Evolutionary conservation across 2,329 filamentous ascomycete genomes (phyloP).

Genomic region (Penicillium sp.): DNA sequence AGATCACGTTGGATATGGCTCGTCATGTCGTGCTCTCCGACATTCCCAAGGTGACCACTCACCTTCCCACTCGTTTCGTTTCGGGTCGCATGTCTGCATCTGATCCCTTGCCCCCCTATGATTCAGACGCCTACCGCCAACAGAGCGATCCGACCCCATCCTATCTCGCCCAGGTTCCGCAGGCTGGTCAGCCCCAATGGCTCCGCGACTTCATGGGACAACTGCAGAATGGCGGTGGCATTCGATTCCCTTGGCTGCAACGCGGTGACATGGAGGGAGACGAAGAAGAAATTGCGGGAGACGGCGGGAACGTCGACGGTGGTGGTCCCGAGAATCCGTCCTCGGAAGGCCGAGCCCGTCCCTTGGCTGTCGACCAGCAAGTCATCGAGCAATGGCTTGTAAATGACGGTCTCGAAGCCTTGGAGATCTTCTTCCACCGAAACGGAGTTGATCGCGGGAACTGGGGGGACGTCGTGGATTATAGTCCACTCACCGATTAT

Average conservation of each 20-base stretch:
- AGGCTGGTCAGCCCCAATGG: conserved; percentile 30
- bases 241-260: conserved; percentile 22
- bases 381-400: conserved; percentile 31
- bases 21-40: conserved; percentile 76
- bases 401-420: conserved; percentile 27
- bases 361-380: conserved; percentile 23
- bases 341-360: conserved; percentile 11
- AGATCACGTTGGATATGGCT: conserved; percentile 54
- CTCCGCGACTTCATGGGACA: conserved; percentile 33
- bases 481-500: conserved; percentile 32
- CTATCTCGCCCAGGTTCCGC: conserved; percentile 28
- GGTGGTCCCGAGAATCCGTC: conserved; percentile 10
- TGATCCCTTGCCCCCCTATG: conserved; percentile 70
- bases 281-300: conserved; percentile 5
- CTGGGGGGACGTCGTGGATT: conserved; percentile 34
- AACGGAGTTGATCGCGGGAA: conserved; percentile 40
- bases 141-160: conserved; percentile 31
- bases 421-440: conserved; percentile 33
- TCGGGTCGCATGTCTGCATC: conserved; percentile 64
- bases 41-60: conserved; percentile 61
- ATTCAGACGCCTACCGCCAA: conserved; percentile 36
- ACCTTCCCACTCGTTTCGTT: conserved; percentile 62
- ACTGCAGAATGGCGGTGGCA: conserved; percentile 27
- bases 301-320: no score
- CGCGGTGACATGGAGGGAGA: conserved; percentile 16